Evolutionary conservation across 2,329 filamentous ascomycete species (phyloP), one percentile per base, ranked within the genome.

Genomic region (Clonostachys solani): DNA sequence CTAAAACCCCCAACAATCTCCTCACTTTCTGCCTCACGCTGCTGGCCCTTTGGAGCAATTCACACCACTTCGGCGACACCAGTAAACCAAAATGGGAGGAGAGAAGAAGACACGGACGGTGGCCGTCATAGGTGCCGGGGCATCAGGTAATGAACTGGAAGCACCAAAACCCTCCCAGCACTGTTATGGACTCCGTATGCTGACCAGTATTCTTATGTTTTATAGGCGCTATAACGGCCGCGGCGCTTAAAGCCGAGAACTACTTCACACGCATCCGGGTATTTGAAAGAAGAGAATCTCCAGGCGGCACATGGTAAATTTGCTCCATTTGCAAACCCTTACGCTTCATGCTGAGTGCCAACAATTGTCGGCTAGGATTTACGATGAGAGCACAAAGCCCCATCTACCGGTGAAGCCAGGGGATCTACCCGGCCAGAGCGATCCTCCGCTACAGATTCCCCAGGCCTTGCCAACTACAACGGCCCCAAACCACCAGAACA

Each of bases 401-500:
- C 48, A 54, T 12, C 57, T 66, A 6, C 54, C 61, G 2, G 53
- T 73, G 12, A 52, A 62, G 0, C 75, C 73, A 23, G 78, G 74
- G 19, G 58, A 54, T 4, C 51, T 75, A 4, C 75, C 74, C 3
- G 58, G 64, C 33, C 67, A 73, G 6, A 52, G 69, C 9, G 77
- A 81, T 50, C 68, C 63, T 18, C 71, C 72, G 0, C 43, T 80
- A n/a, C 44, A 56, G 1, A 64, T 76, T 7, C 76, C 77, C 1
- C 43, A 54, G 2, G 54, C 53, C n/a, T 59, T 79, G 1, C 75
- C 75, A 0, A 52, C 52, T 15, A 60, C 61, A 6, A 65, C 65
- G 1, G 47, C 64, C 6, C 74, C 73, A n/a, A 66, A 58, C 35
- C 47, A 56, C 10, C 74, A 74, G 47, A 66, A 78, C 40, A 60